Base-by-base conservation (phyloP, 768 basidiomycete genomes). In the Russula griseocarnosa region DNA sequence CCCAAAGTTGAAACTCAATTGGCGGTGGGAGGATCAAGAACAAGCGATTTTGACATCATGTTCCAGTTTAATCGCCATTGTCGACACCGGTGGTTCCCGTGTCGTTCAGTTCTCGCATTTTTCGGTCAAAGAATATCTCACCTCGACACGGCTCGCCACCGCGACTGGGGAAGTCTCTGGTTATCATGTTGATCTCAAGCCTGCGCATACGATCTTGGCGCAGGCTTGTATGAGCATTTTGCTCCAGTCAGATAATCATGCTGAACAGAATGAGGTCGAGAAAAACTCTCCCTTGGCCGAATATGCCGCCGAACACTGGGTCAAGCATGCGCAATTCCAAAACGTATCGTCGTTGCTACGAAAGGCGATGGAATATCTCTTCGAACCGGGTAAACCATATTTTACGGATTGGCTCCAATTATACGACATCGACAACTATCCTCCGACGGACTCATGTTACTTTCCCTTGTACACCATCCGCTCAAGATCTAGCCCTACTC, bases 221-320 rank as follows among this genome's bases (percentile, higher is more conserved):
- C 42, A 44, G 24, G 47, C 47, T 24, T 49, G 47, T 13, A 22
- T 49, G 14, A 13, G 51, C 30, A 10, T 52, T 32, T 52, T 52
- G 20, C 20, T 52, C 18, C 51, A n/a, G 16, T 1, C 30, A 2
- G 51, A 32, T 8, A 30, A 30, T 52, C 9, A 9, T 9, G 8
- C 3, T 44, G 6, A 20, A 44, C 8, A 20, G 20, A 32, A 52
- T 10, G 20, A 9, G 20, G 8, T n/a, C 20, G 18, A 7, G 28
- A 32, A 9, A 9, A 20, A 9, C 10, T 53, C n/a, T 32, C 52
- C 52, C n/a, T 20, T 53, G 9, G 52, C 52, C 2, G 5, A 8
- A 34, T 53, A 53, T 34, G 52, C 52, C n/a, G 52, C 52, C 11
- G 3, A 14, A 34, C 10, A 53, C 20, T 53, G 52, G 52, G 52